Base-by-base conservation (phyloP, 139 green algal species). In the Chlamydomonas eustigma region DNA sequence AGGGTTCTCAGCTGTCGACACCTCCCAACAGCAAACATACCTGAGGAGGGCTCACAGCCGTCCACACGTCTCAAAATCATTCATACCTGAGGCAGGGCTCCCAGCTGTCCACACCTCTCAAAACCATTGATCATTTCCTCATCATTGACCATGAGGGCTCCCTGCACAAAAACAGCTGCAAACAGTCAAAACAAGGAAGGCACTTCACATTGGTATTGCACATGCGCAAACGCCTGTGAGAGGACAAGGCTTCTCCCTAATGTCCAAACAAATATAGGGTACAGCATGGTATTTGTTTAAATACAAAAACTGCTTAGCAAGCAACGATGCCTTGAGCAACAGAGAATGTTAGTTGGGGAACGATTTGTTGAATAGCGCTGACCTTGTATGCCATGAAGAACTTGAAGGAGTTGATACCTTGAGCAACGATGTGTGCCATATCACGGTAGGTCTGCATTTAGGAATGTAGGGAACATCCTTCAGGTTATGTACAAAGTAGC, bases 371-470 rank as follows among this genome's bases (percentile, higher is more conserved):
- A 63, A 63, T 63, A 28, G 22, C 22, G 22, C 25, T 28, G 24
- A 70, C 63, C 66, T 74, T 74, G 66, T 74, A 74, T 0, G 95
- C 95, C 87, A 98, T 89, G 87, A 98, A 98, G 80, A 98, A 98
- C 78, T 98, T 98, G 87, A 98, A 98, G 2, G 82, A 92, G 85
- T 97, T 98, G 81, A 98, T 87, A 24, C 95, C 95, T 37, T 85
- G 37, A 2, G 72, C 66, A 32, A 88, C 85, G 12, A 98, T 78
- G 25, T 66, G 35, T 0, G 4, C 90, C 94, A 98, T 97, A 74
- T 96, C 91, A 0, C 37, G 50, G 1, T 36, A 63, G 32, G 76
- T 76, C 66, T 75, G 39, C 35, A 58, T 12, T n/a, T n/a, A n/a
- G n/a, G n/a, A n/a, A n/a, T n/a, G n/a, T n/a, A n/a, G n/a, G n/a